These are phyloP conservation scores for Sclerotinia borealis DNA, from an alignment of 2,329 filamentous ascomycete genomes.

Conservation along the genomic window DNA sequence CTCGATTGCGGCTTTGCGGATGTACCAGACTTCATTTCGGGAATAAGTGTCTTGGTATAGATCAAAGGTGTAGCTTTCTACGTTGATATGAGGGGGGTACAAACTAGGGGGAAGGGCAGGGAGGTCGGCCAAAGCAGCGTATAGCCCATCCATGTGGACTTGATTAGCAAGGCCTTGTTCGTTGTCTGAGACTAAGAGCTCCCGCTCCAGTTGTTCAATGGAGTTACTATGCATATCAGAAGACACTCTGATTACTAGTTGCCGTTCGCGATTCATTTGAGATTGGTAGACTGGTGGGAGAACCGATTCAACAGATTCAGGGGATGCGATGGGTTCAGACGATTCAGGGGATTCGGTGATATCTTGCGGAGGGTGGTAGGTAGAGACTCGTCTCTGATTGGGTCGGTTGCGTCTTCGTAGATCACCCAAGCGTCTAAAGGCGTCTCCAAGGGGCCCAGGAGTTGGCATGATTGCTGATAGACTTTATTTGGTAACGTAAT, in stretches of 20 bases:
- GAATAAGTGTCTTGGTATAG: not conserved
- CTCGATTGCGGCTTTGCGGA: not conserved
- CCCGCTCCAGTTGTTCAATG: not conserved
- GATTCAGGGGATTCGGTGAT: not conserved
- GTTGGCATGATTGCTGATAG: not conserved
- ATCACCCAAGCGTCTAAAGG: not conserved
- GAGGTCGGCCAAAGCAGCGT: too few species aligned
- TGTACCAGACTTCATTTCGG: not conserved
- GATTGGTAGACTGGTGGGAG: not conserved
- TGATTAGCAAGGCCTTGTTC: not conserved
- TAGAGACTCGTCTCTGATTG: not conserved
- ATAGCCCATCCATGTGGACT: too few species aligned
- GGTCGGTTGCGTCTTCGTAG: not conserved
- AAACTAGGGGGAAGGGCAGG: not conserved
- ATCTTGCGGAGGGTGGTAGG: not conserved
- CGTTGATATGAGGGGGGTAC: fast-evolving
- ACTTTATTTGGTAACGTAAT: not conserved
- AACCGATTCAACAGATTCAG: not conserved
- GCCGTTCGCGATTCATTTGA: not conserved
- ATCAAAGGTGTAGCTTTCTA: too few species aligned
- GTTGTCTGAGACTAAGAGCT: not conserved
- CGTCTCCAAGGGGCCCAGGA: not conserved
- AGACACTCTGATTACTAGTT: too few species aligned
- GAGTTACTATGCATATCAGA: too few species aligned
- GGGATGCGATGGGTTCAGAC: not conserved